Base-by-base conservation (phyloP, 495 filamentous ascomycete species). In the Letharia lupina region DNA sequence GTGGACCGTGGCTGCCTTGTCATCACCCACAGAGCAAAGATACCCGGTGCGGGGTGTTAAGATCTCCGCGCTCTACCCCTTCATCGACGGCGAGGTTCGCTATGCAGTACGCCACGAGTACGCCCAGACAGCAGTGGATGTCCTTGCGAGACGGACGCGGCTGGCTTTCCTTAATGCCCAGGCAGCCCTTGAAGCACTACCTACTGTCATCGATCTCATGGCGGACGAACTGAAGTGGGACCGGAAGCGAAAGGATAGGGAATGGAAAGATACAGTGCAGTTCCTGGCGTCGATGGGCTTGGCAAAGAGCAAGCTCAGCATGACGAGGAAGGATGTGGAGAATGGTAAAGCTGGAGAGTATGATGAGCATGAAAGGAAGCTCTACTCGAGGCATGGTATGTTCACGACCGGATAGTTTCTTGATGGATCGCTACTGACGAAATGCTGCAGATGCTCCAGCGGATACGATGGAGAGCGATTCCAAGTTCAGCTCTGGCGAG, bases 141-240 rank as follows among this genome's bases (percentile, higher is more conserved):
- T 98, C 31, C 78, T 98, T 31, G 94, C 93, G 11, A 83, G 94
- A 45, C 81, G 94, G 62, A 98, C 89, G 59, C 82, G 94, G 48
- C 76, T 98, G 67, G 91, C 94, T 16, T 98, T 98, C 78, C 74
- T 98, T 70, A 98, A 98, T 72, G 93, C 93, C 20, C 91, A 98
- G 77, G 94, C 94, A 5, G 91, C 93, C 12, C 83, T 98, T 37
- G 94, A 98, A 78, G 89, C 91, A 1, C 80, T 98, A 61, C 94
- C 94, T 3, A 80, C 72, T 61, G 84, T 98, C 28, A 96, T 98
- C 74, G 94, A 98, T 73, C 80, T 97, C 65, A 98, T 98, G 94
- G 83, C 77, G 61, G 86, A 89, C 72, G 94, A 98, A 79, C 76
- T 98, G 66, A 82, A 86, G 56, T 98, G 94, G 94, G 86, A 87